Evolutionary conservation across 192 early-diverging fungal species (phyloP).

Genomic region (Backusella westeae): DNA sequence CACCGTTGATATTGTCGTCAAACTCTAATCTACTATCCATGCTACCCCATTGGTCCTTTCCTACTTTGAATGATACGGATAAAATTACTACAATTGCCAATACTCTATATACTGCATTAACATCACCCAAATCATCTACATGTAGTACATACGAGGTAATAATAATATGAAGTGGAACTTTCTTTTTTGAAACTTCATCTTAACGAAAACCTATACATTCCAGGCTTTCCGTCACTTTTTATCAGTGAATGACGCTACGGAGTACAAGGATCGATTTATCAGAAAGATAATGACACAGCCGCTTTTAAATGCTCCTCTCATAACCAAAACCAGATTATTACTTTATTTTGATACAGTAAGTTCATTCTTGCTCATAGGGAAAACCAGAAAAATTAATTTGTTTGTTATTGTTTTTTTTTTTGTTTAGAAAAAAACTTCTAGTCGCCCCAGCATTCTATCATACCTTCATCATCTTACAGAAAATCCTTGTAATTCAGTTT

Average conservation of each 20-base stretch:
- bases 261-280: background rate
- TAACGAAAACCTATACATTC: background rate
- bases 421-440: background rate
- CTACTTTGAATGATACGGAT: background rate
- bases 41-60: background rate
- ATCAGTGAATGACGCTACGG: background rate
- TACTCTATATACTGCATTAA: background rate
- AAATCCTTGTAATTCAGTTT: background rate
- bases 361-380: background rate
- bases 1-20: background rate
- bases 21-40: background rate
- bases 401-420: background rate
- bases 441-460: background rate
- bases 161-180: background rate
- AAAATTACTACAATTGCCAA: background rate
- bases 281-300: background rate
- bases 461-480: background rate
- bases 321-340: background rate
- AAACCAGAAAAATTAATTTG: background rate
- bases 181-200: background rate
- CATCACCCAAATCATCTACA: background rate
- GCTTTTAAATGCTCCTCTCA: background rate
- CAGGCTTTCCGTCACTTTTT: background rate
- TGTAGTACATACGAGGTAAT: background rate
- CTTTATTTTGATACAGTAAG: constrained; percentile 3